These are phyloP conservation scores for Monascus ruber DNA, from an alignment of 2,329 filamentous ascomycete species.

Conservation along the genomic window DNA sequence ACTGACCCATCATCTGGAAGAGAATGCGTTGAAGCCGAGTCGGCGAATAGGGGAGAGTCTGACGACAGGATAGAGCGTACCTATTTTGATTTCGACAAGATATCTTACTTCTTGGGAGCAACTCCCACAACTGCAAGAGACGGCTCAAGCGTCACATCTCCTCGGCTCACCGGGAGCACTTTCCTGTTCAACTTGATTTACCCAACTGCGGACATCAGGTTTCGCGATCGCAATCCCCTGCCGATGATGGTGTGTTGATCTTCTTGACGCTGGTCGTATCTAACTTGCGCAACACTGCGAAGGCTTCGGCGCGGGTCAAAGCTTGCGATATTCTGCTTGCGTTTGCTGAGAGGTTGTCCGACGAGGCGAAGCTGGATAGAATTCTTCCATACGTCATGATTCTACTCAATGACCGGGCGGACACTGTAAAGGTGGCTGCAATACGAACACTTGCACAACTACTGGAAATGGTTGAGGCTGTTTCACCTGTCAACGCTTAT, in stretches of 20 bases:
- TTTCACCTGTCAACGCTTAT: conserved; percentile 62
- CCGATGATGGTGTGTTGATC: conserved; percentile 84
- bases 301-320: conserved; percentile 73
- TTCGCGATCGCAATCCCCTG: conserved; percentile 47
- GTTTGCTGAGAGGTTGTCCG: conserved; percentile 80
- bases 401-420: conserved; percentile 67
- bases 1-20: conserved; percentile 80
- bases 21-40: conserved; percentile 54
- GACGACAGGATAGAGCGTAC: conserved; percentile 92
- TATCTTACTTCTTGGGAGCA: conserved; percentile 84
- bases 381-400: conserved; percentile 83
- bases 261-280: conserved; percentile 84
- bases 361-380: conserved; percentile 90
- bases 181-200: conserved; percentile 76
- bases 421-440: conserved; percentile 75
- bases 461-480: conserved; percentile 73
- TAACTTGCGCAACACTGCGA: conserved; percentile 69
- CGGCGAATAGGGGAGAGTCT: conserved; percentile 70
- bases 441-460: conserved; percentile 81
- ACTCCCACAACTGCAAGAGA: conserved; percentile 39
- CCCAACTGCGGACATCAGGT: conserved; percentile 70
- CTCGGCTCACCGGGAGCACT: conserved; percentile 20
- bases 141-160: conserved; percentile 19
- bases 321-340: conserved; percentile 86
- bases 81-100: conserved; percentile 93